These are phyloP conservation scores for Chaetomiaceae sp. DNA, from an alignment of 2,329 filamentous ascomycete species.

Conservation along the genomic window DNA sequence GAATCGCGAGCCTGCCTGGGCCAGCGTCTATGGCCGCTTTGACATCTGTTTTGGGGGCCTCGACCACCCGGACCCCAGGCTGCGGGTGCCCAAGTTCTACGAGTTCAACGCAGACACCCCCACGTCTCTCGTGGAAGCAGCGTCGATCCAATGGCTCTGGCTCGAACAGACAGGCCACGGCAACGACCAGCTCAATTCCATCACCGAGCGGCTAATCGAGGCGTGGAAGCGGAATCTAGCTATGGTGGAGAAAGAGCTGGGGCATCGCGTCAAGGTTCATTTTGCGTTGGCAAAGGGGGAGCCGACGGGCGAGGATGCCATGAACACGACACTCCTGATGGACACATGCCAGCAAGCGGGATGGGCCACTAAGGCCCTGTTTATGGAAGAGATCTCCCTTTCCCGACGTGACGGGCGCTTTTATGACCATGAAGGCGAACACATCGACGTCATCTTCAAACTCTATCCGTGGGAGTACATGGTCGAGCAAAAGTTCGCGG, in stretches of 20 bases:
- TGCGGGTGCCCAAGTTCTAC: not conserved
- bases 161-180: not conserved
- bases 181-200: not conserved
- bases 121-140: not conserved
- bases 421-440: not conserved
- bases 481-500: not conserved
- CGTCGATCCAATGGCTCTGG: conserved; percentile 1
- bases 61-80: not conserved
- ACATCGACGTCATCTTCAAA: conserved; percentile 4
- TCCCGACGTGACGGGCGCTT: not conserved
- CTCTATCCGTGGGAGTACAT: conserved; percentile 4
- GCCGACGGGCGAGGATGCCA: not conserved
- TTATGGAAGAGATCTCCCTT: not conserved
- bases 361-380: not conserved
- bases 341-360: not conserved
- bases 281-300: not conserved
- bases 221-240: not conserved
- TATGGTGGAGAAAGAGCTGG: not conserved
- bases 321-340: not conserved
- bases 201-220: not conserved
- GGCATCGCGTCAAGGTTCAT: not conserved
- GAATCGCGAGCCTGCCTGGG: conserved; percentile 3
- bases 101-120: conserved; percentile 3
- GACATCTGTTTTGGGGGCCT: not conserved
- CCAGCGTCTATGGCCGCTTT: not conserved